A percentile compares a stretch with the other conserved stretches of the same genome.
These are phyloP conservation scores for Entonaema liquescens DNA, from an alignment of 495 filamentous ascomycete genomes.

Conservation along the genomic window DNA sequence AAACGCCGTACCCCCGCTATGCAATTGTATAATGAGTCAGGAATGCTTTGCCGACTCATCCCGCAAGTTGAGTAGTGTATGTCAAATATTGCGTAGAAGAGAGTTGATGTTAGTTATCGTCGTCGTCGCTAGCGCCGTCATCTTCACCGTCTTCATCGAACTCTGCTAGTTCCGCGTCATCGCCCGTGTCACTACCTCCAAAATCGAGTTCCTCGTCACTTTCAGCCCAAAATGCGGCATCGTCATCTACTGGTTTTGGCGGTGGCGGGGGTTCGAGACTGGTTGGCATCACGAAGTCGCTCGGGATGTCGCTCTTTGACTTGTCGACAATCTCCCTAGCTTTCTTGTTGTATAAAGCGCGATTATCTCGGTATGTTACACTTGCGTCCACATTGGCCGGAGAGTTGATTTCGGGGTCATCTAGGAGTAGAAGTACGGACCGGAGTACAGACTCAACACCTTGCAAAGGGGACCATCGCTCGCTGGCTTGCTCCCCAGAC, in stretches of 20 bases:
- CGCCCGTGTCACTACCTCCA: conserved; percentile 72
- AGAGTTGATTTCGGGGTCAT: conserved; percentile 90
- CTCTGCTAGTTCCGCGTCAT: conserved; percentile 65
- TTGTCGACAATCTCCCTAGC: conserved; percentile 75
- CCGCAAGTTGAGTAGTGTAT: conserved; percentile 27
- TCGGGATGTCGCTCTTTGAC: conserved; percentile 81
- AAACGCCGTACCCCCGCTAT: conserved; percentile 46
- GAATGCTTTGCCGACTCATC: conserved; percentile 24
- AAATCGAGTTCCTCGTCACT: conserved; percentile 84
- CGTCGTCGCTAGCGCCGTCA: conserved; percentile 53
- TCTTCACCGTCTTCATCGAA: conserved; percentile 65
- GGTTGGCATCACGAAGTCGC: conserved; percentile 83
- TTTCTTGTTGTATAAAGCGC: conserved; percentile 69
- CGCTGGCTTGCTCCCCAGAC: conserved; percentile 85
- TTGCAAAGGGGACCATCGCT: conserved; percentile 93
- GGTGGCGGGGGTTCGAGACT: conserved; percentile 66
- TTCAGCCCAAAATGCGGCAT: conserved; percentile 84
- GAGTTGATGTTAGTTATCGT: conserved; percentile 46
- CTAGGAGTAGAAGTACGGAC: conserved; percentile 90
- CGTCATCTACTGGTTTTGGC: conserved; percentile 71
- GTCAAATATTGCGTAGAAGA: conserved; percentile 7
- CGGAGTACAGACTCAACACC: conserved; percentile 93
- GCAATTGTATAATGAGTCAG: conserved; percentile 39
- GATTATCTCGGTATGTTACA: conserved; percentile 80
- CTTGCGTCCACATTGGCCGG: conserved; percentile 95